A percentile compares a stretch with the other conserved stretches of the same genome.
Evolutionary conservation across 202 grass and related monocot species (phyloP).

Genomic region (Setaria viridis): DNA sequence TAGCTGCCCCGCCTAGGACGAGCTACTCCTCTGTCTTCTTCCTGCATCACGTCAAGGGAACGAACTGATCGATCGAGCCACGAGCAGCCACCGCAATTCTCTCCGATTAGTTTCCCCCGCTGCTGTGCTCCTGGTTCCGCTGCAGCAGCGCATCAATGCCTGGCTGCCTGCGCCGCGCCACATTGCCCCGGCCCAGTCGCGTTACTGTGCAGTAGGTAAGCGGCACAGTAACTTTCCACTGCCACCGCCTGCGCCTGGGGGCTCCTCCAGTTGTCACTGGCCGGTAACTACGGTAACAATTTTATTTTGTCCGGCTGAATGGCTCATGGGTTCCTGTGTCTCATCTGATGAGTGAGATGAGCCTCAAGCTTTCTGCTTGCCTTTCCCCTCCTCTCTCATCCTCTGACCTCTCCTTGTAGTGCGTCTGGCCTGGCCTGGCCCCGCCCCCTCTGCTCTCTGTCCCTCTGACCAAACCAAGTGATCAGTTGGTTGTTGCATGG

Average conservation of each 20-base stretch:
- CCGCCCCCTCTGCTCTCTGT: not conserved
- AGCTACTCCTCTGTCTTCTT: slow-evolving; percentile 41
- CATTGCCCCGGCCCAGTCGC: not conserved
- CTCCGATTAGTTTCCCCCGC: not conserved
- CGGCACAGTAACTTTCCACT: no score
- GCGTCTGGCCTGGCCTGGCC: not conserved
- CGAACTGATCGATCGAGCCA: not conserved
- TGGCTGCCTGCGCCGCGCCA: slow-evolving; percentile 7
- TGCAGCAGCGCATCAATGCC: slow-evolving; percentile 20
- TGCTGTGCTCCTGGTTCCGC: slow-evolving; percentile 34
- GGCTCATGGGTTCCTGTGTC: no score
- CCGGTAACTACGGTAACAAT: slow-evolving; percentile 24
- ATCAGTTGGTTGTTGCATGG: not conserved
- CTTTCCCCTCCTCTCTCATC: no score
- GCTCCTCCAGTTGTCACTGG: slow-evolving; percentile 38
- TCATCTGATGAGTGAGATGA: no score
- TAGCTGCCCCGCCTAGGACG: not conserved
- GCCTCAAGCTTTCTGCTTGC: not conserved
- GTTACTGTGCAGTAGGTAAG: no score
- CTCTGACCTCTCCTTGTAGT: not conserved
- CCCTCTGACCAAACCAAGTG: not conserved
- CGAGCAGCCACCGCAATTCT: no score
- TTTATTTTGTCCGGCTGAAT: slow-evolving; percentile 36
- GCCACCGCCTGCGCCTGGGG: not conserved
- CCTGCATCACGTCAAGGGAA: not conserved